Percentiles rank a stretch among this genome's conserved stretches.
Evolutionary conservation across 805 yeast genomes (phyloP).

Genomic region (Komagataella mondaviorum): DNA sequence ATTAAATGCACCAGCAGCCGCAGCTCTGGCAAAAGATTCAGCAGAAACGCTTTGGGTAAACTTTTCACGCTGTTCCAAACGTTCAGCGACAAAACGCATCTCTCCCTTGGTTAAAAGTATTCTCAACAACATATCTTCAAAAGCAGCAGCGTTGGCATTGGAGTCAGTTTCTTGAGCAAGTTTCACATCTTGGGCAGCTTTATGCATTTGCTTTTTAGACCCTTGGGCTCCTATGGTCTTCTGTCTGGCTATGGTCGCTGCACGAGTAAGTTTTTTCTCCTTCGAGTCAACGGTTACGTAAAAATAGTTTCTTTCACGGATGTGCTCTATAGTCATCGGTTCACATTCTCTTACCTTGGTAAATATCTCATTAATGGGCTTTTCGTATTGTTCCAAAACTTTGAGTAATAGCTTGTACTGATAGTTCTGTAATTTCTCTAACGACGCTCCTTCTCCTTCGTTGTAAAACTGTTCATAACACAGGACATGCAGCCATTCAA

Average conservation of each 20-base stretch:
- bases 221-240: constrained; percentile 66
- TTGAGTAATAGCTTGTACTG: constrained; percentile 52
- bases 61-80: constrained; percentile 50
- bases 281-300: constrained; percentile 8
- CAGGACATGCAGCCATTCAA: constrained; percentile 55
- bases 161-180: constrained; percentile 27
- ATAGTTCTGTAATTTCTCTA: constrained; percentile 45
- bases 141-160: constrained; percentile 20
- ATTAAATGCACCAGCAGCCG: neutral
- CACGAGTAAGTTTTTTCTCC: constrained; percentile 16
- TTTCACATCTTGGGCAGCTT: constrained; percentile 28
- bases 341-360: constrained; percentile 47
- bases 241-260: constrained; percentile 41
- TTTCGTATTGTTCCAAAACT: constrained; percentile 54
- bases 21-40: constrained; percentile 6
- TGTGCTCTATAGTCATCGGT: constrained; percentile 34
- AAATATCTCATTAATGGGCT: constrained; percentile 28
- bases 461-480: constrained; percentile 67
- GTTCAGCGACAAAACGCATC: constrained; percentile 37
- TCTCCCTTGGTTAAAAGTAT: constrained; percentile 44
- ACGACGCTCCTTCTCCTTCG: constrained; percentile 69
- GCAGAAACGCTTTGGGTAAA: constrained; percentile 18
- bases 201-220: constrained; percentile 39
- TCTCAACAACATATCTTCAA: constrained; percentile 63
- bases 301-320: constrained; percentile 34